These are phyloP conservation scores for Trichoderma koningii DNA, from an alignment of 2,329 filamentous ascomycete genomes.

Conservation along the genomic window DNA sequence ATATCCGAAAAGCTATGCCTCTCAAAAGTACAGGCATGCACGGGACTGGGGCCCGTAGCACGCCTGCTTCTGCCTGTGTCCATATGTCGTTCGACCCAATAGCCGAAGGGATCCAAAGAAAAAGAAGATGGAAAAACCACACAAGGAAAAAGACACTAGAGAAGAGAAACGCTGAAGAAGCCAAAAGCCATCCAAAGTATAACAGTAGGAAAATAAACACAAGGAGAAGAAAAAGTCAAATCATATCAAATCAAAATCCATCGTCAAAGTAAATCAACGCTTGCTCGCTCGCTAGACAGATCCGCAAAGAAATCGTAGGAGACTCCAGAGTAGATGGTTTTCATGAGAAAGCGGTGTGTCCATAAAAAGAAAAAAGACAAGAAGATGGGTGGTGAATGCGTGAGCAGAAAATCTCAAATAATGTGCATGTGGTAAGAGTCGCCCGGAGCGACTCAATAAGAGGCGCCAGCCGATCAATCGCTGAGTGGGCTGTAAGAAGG, in stretches of 20 bases:
- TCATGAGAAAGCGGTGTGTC: constrained; percentile 37
- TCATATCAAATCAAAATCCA: constrained; percentile 31
- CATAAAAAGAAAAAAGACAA: constrained; percentile 39
- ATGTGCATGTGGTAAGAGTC: constrained; percentile 29
- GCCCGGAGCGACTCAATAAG: constrained; percentile 40
- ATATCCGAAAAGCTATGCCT: constrained; percentile 26
- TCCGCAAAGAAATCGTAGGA: constrained; percentile 39
- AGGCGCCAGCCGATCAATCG: constrained; percentile 35
- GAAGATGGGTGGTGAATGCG: constrained; percentile 46
- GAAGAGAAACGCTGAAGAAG: neutral
- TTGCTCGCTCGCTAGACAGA: constrained; percentile 43
- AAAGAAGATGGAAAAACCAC: neutral
- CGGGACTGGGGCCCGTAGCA: constrained; percentile 27
- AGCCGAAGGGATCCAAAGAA: constrained; percentile 10
- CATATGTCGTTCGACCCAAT: constrained; percentile 22
- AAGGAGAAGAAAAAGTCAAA: constrained; percentile 22
- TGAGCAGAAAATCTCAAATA: constrained; percentile 52
- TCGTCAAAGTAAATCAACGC: constrained; percentile 38
- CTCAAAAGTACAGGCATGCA: constrained; percentile 23
- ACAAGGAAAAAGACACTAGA: neutral
- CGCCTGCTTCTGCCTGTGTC: constrained; percentile 26
- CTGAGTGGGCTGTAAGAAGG: constrained; percentile 27
- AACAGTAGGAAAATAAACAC: constrained; percentile 26
- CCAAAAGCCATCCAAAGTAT: constrained; percentile 20
- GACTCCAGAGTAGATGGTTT: constrained; percentile 37